These are phyloP conservation scores for Starmera amethionina DNA, from an alignment of 805 yeast species.

Conservation along the genomic window DNA sequence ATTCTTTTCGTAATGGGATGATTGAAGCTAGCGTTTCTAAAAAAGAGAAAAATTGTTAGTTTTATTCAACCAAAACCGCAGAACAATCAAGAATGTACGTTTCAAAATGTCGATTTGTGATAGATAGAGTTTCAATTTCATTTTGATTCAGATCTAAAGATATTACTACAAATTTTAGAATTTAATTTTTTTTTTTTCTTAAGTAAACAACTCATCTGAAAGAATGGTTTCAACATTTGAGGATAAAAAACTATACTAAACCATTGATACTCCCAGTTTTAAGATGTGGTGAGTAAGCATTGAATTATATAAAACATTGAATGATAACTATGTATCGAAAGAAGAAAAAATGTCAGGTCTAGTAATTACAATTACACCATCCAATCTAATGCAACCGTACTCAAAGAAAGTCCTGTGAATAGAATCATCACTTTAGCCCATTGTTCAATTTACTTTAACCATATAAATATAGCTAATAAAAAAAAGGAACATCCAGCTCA, in stretches of 20 bases:
- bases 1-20: constrained; percentile 41
- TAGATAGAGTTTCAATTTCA: constrained; percentile 22
- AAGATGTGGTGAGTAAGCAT: no score
- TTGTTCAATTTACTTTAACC: constrained; percentile 17
- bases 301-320: no score
- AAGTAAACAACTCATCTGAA: no score
- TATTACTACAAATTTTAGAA: background rate
- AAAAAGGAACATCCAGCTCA: constrained; percentile 47
- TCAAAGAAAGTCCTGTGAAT: constrained; percentile 37
- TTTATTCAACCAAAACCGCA: background rate
- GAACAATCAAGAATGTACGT: constrained; percentile 6
- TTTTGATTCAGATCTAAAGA: constrained; percentile 1
- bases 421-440: constrained; percentile 34
- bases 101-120: constrained; percentile 19
- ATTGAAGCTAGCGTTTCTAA: constrained; percentile 37
- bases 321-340: no score
- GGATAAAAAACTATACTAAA: no score
- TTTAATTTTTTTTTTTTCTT: no score
- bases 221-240: no score
- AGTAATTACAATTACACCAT: constrained; percentile 20
- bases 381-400: constrained; percentile 39
- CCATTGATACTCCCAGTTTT: no score
- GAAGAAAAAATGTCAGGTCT: constrained; percentile 10
- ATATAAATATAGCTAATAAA: background rate
- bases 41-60: constrained; percentile 2